Evolutionary conservation across 2,329 filamentous ascomycete genomes (phyloP).

Genomic region (Penicillium freii): DNA sequence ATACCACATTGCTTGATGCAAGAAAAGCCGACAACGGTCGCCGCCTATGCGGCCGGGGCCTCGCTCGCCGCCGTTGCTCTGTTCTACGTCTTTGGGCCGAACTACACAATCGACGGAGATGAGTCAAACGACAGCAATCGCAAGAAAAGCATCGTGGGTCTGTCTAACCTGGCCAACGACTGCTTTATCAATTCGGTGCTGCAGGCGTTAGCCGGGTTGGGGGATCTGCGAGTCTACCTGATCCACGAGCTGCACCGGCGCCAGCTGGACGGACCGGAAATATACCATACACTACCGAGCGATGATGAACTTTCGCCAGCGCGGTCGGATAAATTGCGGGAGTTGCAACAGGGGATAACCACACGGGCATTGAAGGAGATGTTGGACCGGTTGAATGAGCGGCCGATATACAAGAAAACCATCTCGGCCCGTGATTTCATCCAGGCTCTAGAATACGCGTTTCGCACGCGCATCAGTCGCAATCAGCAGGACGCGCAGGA

Average conservation of each 20-base stretch:
- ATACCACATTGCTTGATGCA: slow-evolving; percentile 58
- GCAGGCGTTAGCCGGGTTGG: slow-evolving; percentile 85
- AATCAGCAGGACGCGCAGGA: slow-evolving; percentile 98
- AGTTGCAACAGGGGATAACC: slow-evolving; percentile 75
- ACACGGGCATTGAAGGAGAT: slow-evolving; percentile 89
- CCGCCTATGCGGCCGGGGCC: slow-evolving; percentile 91
- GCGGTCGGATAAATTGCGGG: slow-evolving; percentile 51
- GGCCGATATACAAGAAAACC: slow-evolving; percentile 89
- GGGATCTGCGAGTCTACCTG: slow-evolving; percentile 84
- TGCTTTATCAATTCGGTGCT: slow-evolving; percentile 97
- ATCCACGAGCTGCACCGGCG: slow-evolving; percentile 88
- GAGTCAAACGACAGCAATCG: slow-evolving; percentile 59
- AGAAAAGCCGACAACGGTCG: slow-evolving; percentile 77
- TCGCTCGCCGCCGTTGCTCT: slow-evolving; percentile 92
- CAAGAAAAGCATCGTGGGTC: slow-evolving; percentile 84
- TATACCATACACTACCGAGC: slow-evolving; percentile 65
- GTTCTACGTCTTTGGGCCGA: slow-evolving; percentile 97
- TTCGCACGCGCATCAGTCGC: slow-evolving; percentile 83
- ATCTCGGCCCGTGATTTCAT: slow-evolving; percentile 88
- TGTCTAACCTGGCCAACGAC: slow-evolving; percentile 89
- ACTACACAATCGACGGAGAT: slow-evolving; percentile 88
- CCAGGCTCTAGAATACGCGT: slow-evolving; percentile 76
- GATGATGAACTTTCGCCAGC: slow-evolving; percentile 39
- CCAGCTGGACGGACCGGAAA: slow-evolving; percentile 70
- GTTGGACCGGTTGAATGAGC: slow-evolving; percentile 86